These are phyloP conservation scores for Alternaria conjuncta DNA, from an alignment of 2,329 filamentous ascomycete species.

Conservation along the genomic window DNA sequence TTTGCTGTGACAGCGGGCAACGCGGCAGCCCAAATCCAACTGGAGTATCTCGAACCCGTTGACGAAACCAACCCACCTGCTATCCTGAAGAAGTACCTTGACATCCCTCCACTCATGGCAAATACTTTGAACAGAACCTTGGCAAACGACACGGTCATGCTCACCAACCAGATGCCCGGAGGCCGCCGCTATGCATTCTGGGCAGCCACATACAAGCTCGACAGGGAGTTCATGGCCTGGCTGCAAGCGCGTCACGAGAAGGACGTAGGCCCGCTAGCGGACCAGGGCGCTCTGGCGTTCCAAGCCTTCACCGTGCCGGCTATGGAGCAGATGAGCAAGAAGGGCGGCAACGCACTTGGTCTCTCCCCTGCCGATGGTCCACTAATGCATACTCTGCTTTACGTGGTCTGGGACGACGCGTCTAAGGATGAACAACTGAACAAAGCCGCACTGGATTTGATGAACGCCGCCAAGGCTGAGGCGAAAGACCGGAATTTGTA, in stretches of 20 bases:
- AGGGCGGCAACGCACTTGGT: constrained; percentile 31
- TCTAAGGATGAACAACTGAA: constrained; percentile 24
- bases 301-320: constrained; percentile 19
- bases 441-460: constrained; percentile 15
- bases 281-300: constrained; percentile 17
- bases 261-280: constrained; percentile 15
- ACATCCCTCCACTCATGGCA: constrained; percentile 13
- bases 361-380: constrained; percentile 24
- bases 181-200: constrained; percentile 36
- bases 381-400: constrained; percentile 19
- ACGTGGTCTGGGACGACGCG: constrained; percentile 26
- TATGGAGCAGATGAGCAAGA: constrained; percentile 20
- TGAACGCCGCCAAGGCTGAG: constrained; percentile 14
- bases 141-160: constrained; percentile 41
- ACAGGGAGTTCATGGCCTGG: constrained; percentile 24
- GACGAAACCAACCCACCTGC: constrained; percentile 20
- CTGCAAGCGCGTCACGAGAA: constrained; percentile 23
- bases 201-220: constrained; percentile 30
- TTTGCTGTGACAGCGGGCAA: constrained; percentile 23
- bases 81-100: constrained; percentile 16
- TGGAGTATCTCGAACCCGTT: constrained; percentile 30
- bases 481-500: constrained; percentile 19
- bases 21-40: constrained; percentile 23
- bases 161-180: constrained; percentile 42
- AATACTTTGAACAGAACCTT: constrained; percentile 16